Evolutionary conservation across 2,329 filamentous ascomycete species (phyloP).

Genomic region (Bipolaris sorokiniana): DNA sequence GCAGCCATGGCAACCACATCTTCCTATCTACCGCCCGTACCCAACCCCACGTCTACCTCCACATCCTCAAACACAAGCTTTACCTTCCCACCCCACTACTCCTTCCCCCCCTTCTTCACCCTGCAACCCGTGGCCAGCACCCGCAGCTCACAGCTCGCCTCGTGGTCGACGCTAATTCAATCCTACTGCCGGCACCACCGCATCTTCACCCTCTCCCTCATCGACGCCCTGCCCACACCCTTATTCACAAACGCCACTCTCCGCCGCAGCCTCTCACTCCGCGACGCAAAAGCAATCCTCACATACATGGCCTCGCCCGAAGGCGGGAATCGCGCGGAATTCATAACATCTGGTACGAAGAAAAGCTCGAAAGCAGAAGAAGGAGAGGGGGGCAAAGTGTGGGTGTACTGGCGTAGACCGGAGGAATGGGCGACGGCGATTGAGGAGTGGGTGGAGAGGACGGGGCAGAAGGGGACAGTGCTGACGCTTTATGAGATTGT

Average conservation of each 20-base stretch:
- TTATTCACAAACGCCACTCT: conserved; percentile 61
- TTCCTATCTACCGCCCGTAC: conserved; percentile 11
- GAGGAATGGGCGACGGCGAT: conserved; percentile 89
- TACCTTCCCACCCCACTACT: conserved; percentile 61
- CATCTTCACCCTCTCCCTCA: conserved; percentile 75
- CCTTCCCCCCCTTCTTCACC: conserved; percentile 86
- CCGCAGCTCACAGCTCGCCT: conserved; percentile 75
- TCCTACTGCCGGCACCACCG: conserved; percentile 80
- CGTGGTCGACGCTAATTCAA: conserved; percentile 87
- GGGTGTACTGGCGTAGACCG: conserved; percentile 83
- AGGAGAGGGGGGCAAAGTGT: conserved; percentile 54
- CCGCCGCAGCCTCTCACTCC: conserved; percentile 55
- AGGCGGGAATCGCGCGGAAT: conserved; percentile 68
- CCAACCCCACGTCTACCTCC: conserved; percentile 14
- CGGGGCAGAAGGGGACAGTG: conserved; percentile 85
- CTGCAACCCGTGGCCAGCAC: conserved; percentile 77
- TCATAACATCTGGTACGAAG: conserved; percentile 51
- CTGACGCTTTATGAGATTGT: conserved; percentile 91
- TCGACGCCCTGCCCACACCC: conserved; percentile 59
- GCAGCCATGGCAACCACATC: conserved; percentile 23
- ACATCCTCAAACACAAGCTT: conserved; percentile 35
- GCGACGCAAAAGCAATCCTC: conserved; percentile 61
- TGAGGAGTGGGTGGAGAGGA: conserved; percentile 81
- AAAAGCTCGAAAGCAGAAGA: conserved; percentile 33
- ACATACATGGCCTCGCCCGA: conserved; percentile 62